Base-by-base conservation (phyloP, 1,284 basidiomycete genomes). In the Vanrija sp. region DNA sequence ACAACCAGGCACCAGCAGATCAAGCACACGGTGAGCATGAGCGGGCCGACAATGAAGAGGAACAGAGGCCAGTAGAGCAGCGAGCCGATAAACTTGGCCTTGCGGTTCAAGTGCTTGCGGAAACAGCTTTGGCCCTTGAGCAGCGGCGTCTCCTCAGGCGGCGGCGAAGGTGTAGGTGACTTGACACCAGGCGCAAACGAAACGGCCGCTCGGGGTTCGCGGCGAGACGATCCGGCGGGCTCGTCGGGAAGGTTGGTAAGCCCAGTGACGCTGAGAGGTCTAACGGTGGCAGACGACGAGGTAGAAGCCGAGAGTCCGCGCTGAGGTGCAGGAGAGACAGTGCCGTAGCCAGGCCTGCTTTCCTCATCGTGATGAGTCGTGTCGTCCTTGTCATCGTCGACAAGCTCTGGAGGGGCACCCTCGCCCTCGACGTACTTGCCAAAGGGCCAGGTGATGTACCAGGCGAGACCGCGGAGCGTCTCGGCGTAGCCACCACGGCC, bases 381-480 rank as follows among this genome's bases (percentile, higher is more conserved):
- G 20, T 49, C 45, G 38, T 44, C 24, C 31, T 54, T 16, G 45
- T 45, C 43, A 39, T 54, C 54, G 38, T 67, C 56, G 31, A 31
- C 31, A 31, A 31, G 31, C 31, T 31, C 31, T 12, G 31, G 31
- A 54, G 77, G 68, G 42, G 75, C 63, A 20, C 83, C 71, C 56
- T 88, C 87, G 6, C 93, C 90, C 73, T 98, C 94, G 53, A 99
- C 91, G 69, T 98, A 99, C 75, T 98, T 98, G 36, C 91, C 95
- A 72, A 99, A 99, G 2, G 96, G 96, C 96, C 96, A 98, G 35
- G 86, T 83, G 53, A 98, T 83, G 74, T 99, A 99, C 85, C 92
- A 95, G 2, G 89, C 94, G 12, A 98, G 78, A 20, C 95, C 96
- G 67, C 86, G 92, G 3, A 96, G 78, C 19, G 98, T 83, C n/a